phyloP scores from a whole-genome alignment of 805 yeast species.

The Monosporozyma siamensis region DNA sequence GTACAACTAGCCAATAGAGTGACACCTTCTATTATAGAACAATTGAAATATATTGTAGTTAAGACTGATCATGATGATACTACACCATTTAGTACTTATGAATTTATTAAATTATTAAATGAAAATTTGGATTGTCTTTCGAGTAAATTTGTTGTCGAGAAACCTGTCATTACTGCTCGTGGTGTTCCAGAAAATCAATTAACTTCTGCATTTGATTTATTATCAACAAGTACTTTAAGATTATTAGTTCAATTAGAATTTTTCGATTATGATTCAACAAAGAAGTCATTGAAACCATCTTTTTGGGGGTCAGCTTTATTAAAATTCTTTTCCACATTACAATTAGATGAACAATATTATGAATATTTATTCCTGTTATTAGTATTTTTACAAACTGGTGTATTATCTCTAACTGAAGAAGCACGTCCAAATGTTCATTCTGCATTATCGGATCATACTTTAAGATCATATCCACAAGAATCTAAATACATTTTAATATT shows the following conservation, averaged over 20 bases:
- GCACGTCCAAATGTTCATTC: constrained; percentile 26
- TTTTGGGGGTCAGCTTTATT: constrained; percentile 45
- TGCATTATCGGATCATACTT: constrained; percentile 30
- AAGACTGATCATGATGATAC: constrained; percentile 20
- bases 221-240: constrained; percentile 49
- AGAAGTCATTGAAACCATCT: constrained; percentile 33
- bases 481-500: constrained; percentile 34
- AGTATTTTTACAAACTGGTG: constrained; percentile 37
- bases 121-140: constrained; percentile 29
- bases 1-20: constrained; percentile 42
- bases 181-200: constrained; percentile 29
- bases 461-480: constrained; percentile 35
- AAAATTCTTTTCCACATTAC: constrained; percentile 18
- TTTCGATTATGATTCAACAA: constrained; percentile 31
- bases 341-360: constrained; percentile 24
- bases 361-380: constrained; percentile 41
- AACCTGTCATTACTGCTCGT: constrained; percentile 26
- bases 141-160: constrained; percentile 24
- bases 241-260: constrained; percentile 44
- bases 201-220: constrained; percentile 40
- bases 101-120: constrained; percentile 20
- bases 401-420: constrained; percentile 31
- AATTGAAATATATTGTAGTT: constrained; percentile 30
- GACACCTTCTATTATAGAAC: constrained; percentile 43
- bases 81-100: constrained; percentile 22